Percentiles rank a stretch among this genome's conserved stretches.
Conservation (phyloP, 495 filamentous ascomycete genomes). For the Hypoxylon lienhwacheense region DNA sequence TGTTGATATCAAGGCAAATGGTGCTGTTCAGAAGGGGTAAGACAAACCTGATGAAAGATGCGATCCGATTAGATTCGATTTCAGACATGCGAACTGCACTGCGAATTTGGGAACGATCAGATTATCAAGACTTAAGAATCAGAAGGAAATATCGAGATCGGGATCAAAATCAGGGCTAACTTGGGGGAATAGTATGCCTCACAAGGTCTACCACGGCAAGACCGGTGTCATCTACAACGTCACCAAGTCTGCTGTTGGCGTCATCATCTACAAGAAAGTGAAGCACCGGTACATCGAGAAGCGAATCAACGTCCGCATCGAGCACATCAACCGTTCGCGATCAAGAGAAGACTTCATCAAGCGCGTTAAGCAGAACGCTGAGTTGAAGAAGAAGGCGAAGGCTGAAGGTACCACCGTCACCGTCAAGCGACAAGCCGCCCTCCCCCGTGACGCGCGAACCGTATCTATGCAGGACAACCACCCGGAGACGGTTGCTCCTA, state of each 20-base stretch:
- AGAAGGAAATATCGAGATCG: too few relatives aligned
- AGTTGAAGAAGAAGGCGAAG: slow-evolving; percentile 89
- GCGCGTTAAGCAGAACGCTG: slow-evolving; percentile 94
- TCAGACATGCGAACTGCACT: slow-evolving; percentile 5
- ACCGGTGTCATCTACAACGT: slow-evolving; percentile 98
- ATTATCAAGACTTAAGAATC: neutral
- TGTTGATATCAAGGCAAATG: slow-evolving; percentile 94
- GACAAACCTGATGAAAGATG: slow-evolving; percentile 41
- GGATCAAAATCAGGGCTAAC: slow-evolving; percentile 23
- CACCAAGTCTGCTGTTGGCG: slow-evolving; percentile 91
- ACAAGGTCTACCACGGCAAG: slow-evolving; percentile 99
- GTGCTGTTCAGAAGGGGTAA: slow-evolving; percentile 97
- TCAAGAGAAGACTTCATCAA: slow-evolving; percentile 93
- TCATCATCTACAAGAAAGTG: slow-evolving; percentile 98
- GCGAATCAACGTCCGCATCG: slow-evolving; percentile 96
- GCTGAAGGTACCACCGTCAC: slow-evolving; percentile 78
- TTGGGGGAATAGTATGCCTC: slow-evolving; percentile 74
- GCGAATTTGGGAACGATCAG: slow-evolving; percentile 13
- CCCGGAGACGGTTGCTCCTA: slow-evolving; percentile 87
- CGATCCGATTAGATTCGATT: slow-evolving; percentile 12
- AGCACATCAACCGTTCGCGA: slow-evolving; percentile 92
- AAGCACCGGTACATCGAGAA: slow-evolving; percentile 99
- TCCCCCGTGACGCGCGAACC: slow-evolving; percentile 76
- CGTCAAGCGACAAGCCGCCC: slow-evolving; percentile 85
- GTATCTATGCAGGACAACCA: slow-evolving; percentile 74